A percentile compares a stretch with the other conserved stretches of the same genome.
Conservation (phyloP, 2,329 filamentous ascomycete species). For the Verticillium alfalfae region DNA sequence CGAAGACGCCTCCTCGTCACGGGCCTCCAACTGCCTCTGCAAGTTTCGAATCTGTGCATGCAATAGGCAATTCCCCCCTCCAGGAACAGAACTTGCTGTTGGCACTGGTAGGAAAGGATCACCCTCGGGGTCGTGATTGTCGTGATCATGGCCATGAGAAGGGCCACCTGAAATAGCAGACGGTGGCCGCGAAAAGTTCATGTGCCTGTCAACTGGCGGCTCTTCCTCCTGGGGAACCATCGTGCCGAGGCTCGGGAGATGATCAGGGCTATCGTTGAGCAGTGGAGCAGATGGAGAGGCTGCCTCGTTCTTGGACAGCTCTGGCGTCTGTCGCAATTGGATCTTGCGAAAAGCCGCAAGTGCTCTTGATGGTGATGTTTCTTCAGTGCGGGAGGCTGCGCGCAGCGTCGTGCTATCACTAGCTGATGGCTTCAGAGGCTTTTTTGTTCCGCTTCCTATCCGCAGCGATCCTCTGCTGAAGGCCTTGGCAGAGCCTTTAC, state of each 20-base stretch:
- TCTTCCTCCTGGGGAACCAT: conserved; percentile 30
- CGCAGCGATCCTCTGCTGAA: background rate
- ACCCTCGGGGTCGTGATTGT: background rate
- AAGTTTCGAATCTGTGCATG: conserved; percentile 44
- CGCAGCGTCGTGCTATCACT: conserved; percentile 11
- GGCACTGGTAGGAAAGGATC: background rate
- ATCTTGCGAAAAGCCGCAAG: background rate
- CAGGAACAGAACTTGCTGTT: conserved; percentile 14
- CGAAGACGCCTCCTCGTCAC: conserved; percentile 38
- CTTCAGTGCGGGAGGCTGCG: conserved; percentile 3
- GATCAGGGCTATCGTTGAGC: conserved; percentile 11
- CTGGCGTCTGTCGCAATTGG: conserved; percentile 2
- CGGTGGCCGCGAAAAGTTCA: conserved; percentile 25
- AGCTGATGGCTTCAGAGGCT: conserved; percentile 8
- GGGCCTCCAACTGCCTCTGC: conserved; percentile 38
- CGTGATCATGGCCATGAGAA: background rate
- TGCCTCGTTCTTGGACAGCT: conserved; percentile 13
- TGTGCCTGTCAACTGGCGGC: conserved; percentile 30
- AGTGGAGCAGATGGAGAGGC: conserved; percentile 4
- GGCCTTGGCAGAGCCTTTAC: background rate
- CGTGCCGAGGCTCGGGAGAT: conserved; percentile 26
- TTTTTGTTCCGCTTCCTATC: background rate
- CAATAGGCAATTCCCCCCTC: conserved; percentile 28
- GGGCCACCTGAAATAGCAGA: conserved; percentile 18
- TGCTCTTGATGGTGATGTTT: background rate